A percentile compares a stretch with the other conserved stretches of the same genome.
Conservation (phyloP, 1,284 basidiomycete genomes). For the Austroboletus novae-zelandiae region DNA sequence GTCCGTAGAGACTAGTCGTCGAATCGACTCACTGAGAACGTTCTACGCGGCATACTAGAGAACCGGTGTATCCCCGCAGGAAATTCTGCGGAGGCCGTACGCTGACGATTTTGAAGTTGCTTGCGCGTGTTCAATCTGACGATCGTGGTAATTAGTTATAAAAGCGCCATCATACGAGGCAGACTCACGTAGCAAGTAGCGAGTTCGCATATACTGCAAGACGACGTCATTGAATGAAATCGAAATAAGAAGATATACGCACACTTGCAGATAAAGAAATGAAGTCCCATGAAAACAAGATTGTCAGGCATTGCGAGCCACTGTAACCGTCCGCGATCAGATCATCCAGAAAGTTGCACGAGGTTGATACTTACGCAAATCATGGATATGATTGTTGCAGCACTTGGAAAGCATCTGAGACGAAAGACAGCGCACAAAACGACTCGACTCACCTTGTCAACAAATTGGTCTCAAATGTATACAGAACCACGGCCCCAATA, state of each 20-base stretch:
- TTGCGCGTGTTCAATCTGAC: constrained; percentile 30
- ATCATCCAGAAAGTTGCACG: constrained; percentile 9
- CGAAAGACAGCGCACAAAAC: background rate
- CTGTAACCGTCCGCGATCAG: constrained; percentile 30
- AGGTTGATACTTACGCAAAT: constrained; percentile 41
- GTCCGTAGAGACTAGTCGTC: background rate
- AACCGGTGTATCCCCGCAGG: constrained; percentile 32
- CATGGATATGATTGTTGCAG: constrained; percentile 47
- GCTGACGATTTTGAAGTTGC: constrained; percentile 29
- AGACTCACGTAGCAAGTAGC: constrained; percentile 32
- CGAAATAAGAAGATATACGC: constrained; percentile 7
- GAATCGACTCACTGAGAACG: constrained; percentile 13
- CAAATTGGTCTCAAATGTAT: constrained; percentile 52
- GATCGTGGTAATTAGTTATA: background rate
- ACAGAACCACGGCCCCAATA: constrained; percentile 47
- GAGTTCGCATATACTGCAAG: constrained; percentile 33
- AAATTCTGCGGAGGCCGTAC: constrained; percentile 29
- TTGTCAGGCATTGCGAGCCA: constrained; percentile 49
- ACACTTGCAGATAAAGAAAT: constrained; percentile 52
- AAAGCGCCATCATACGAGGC: background rate
- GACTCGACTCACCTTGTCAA: constrained; percentile 42
- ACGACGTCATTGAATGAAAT: background rate
- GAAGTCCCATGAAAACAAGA: constrained; percentile 49
- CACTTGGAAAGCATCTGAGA: constrained; percentile 25
- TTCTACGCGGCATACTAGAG: constrained; percentile 13